These are phyloP conservation scores for Trifolium fragiferum DNA, from an alignment of 306 rosid species.

Conservation along the genomic window DNA sequence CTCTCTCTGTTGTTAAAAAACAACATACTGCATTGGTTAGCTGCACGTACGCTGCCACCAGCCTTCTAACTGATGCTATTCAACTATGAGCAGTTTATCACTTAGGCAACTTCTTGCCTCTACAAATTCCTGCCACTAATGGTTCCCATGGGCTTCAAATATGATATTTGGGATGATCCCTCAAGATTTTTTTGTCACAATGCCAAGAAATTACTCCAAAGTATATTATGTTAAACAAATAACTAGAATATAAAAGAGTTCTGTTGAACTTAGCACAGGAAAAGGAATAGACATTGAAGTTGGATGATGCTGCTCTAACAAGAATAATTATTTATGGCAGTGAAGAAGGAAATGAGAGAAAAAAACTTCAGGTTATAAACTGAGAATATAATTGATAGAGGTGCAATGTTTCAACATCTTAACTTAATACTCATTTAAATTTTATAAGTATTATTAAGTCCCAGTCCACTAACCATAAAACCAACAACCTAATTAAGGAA, in stretches of 20 bases:
- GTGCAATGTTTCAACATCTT: slow-evolving; percentile 10
- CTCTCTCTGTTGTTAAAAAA: neutral
- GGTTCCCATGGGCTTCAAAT: neutral
- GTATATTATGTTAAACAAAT: neutral
- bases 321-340: neutral
- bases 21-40: neutral
- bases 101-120: neutral
- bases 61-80: neutral
- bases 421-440: slow-evolving; percentile 18
- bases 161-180: neutral
- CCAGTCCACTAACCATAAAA: neutral
- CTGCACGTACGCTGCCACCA: neutral
- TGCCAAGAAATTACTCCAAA: neutral
- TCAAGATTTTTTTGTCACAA: neutral
- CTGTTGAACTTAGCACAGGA: neutral
- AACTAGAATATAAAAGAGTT: neutral
- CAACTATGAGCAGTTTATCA: neutral
- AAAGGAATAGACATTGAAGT: neutral
- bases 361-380: neutral
- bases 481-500: slow-evolving; percentile 1
- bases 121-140: neutral
- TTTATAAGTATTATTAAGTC: slow-evolving; percentile 1
- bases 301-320: neutral
- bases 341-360: neutral
- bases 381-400: slow-evolving; percentile 12